phyloP scores from a whole-genome alignment of 164 flowering plant species.

The grape (Vitis vinifera) region DNA sequence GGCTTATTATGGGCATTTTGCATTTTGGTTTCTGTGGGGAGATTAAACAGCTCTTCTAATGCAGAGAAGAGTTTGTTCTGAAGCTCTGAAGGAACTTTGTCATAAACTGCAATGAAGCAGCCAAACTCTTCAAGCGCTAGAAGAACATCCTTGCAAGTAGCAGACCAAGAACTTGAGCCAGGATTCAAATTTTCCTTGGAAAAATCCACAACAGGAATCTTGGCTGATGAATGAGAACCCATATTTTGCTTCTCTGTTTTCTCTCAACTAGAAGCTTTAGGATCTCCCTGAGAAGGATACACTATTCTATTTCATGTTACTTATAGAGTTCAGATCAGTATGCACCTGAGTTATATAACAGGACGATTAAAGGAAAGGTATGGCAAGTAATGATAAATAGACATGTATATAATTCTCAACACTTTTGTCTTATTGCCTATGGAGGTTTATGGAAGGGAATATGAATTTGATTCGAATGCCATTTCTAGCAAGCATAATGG shows the following conservation, averaged over 20 bases:
- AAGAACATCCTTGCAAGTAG: slow-evolving; percentile 22
- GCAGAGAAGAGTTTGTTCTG: slow-evolving; percentile 19
- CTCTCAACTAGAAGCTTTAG: no score
- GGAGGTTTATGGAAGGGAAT: no score
- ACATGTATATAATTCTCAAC: no score
- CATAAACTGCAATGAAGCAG: slow-evolving; percentile 31
- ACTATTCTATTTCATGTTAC: no score
- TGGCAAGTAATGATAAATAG: no score
- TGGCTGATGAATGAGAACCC: slow-evolving; percentile 23
- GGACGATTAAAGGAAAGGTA: no score
- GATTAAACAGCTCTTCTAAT: slow-evolving; percentile 36
- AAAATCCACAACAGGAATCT: slow-evolving; percentile 36
- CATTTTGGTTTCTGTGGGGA: slow-evolving; percentile 39
- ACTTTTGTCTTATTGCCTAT: no score
- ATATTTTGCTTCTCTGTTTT: slow-evolving; percentile 8
- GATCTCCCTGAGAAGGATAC: no score
- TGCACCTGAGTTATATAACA: no score
- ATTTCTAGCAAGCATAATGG: no score
- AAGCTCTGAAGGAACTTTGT: slow-evolving; percentile 23
- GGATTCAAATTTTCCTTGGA: slow-evolving; percentile 26
- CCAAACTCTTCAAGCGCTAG: slow-evolving; percentile 48
- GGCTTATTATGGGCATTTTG: slow-evolving; percentile 39
- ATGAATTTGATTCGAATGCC: no score
- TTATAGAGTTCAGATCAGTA: no score
- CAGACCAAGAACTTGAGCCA: slow-evolving; percentile 30